Evolutionary conservation across 78 protist species (phyloP), one percentile per base, ranked within the genome.

Genomic region (Dictyostelium brefeldianum): DNA sequence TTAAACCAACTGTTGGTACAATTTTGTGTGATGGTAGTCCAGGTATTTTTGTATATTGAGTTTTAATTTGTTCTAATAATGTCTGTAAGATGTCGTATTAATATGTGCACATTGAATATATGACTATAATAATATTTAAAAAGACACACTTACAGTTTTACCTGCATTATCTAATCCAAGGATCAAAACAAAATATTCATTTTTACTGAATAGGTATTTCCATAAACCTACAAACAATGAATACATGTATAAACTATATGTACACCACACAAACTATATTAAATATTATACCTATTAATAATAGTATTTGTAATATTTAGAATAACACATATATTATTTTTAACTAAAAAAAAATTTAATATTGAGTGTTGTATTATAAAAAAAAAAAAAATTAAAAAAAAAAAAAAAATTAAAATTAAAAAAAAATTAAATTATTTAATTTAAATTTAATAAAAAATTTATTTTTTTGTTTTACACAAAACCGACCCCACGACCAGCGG

Each of bases 141-240:
- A 1, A 75, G 48, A 14, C 56, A 4, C 15, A 57, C 92, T 27
- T 53, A 94, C 96, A 54, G 97, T 89, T 70, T 95, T 95, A 59
- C 97, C 97, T 25, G 95, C 95, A 79, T 77, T 78, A 80, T 95
- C 97, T 80, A 95, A 47, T 41, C 97, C 97, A 43, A 95, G 27
- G 22, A 95, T 73, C 64, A 95, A 51, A 67, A 90, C 81, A 80
- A 70, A 90, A 64, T 95, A 95, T 29, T 95, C 97, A 22, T 62
- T 89, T 51, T 92, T 96, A 27, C 69, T 69, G 78, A 96, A 93
- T 8, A 90, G 47, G 57, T 85, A 77, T 78, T 96, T 92, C 62
- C 67, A 91, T n/a, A 91, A 46, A 17, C 97, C 96, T 1, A 25
- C 81, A 3, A 91, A 31, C 20, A 96, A 79, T 17, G 84, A 53